Conservation (phyloP, 768 basidiomycete genomes). For the Hericium coralloides region DNA sequence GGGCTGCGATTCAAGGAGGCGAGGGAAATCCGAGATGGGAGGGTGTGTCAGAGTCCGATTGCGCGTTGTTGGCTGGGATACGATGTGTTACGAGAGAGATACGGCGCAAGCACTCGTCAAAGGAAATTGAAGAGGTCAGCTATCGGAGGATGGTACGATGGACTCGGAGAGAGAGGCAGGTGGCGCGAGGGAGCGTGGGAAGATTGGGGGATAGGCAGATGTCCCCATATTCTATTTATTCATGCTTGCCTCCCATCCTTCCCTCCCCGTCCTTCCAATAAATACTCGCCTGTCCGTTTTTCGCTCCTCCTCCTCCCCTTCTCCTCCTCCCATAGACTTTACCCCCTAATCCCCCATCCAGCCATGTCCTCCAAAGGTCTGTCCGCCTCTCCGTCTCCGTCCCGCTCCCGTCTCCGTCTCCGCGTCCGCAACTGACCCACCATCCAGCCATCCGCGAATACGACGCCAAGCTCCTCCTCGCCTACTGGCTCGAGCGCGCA, state of each 20-base stretch:
- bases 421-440: slow-evolving; percentile 4
- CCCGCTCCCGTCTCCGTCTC: not conserved
- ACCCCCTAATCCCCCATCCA: not conserved
- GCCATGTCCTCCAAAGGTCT: slow-evolving; percentile 16
- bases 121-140: not conserved
- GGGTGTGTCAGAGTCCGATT: not conserved
- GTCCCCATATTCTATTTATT: not conserved
- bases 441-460: slow-evolving; percentile 83
- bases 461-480: slow-evolving; percentile 95
- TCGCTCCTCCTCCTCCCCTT: not conserved
- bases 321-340: not conserved
- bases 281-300: slow-evolving; percentile 4
- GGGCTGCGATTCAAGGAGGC: not conserved
- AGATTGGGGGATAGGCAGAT: slow-evolving; percentile 8
- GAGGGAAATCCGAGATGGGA: not conserved
- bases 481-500: slow-evolving; percentile 94
- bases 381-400: no score
- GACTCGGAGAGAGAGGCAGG: not conserved
- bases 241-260: not conserved
- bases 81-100: not conserved
- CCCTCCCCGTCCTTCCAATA: slow-evolving; percentile 5
- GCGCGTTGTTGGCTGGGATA: not conserved
- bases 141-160: not conserved
- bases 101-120: not conserved
- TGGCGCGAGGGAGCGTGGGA: slow-evolving; percentile 9